phyloP scores from a whole-genome alignment of 495 filamentous ascomycete genomes.

The Aspergillus steynii region DNA sequence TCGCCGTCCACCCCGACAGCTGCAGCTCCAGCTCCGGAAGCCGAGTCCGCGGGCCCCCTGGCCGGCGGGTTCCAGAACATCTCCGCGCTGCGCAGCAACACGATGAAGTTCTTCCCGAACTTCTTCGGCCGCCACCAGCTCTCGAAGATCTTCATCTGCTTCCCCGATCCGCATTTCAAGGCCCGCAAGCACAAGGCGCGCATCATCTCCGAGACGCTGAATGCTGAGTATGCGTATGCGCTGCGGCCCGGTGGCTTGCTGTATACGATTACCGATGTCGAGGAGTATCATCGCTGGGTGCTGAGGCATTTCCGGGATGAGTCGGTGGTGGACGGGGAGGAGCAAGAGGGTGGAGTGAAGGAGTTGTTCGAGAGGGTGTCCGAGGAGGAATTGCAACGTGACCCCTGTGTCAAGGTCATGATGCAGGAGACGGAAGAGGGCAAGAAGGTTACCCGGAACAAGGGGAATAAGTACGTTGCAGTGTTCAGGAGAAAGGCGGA shows the following conservation, averaged over 20 bases:
- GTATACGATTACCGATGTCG: conserved; percentile 97
- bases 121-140: conserved; percentile 80
- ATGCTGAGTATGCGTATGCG: conserved; percentile 91
- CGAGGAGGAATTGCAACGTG: conserved; percentile 65
- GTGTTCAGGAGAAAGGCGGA: conserved; percentile 79
- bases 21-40: background rate
- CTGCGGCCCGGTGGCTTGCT: conserved; percentile 78
- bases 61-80: conserved; percentile 75
- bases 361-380: conserved; percentile 55
- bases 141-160: conserved; percentile 92
- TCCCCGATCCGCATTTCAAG: conserved; percentile 98
- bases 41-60: conserved; percentile 21
- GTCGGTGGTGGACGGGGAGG: conserved; percentile 25
- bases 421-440: conserved; percentile 89
- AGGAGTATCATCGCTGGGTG: conserved; percentile 93
- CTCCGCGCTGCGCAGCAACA: conserved; percentile 82
- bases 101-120: conserved; percentile 98
- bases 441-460: conserved; percentile 92
- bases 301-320: conserved; percentile 68
- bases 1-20: background rate
- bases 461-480: conserved; percentile 83
- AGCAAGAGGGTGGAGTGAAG: conserved; percentile 42
- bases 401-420: conserved; percentile 82
- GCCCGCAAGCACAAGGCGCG: conserved; percentile 93
- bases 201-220: conserved; percentile 85